Percentiles rank a stretch among this genome's conserved stretches.
Conservation (phyloP, 163 green algal genomes). For the Prototheca wickerhamii region DNA sequence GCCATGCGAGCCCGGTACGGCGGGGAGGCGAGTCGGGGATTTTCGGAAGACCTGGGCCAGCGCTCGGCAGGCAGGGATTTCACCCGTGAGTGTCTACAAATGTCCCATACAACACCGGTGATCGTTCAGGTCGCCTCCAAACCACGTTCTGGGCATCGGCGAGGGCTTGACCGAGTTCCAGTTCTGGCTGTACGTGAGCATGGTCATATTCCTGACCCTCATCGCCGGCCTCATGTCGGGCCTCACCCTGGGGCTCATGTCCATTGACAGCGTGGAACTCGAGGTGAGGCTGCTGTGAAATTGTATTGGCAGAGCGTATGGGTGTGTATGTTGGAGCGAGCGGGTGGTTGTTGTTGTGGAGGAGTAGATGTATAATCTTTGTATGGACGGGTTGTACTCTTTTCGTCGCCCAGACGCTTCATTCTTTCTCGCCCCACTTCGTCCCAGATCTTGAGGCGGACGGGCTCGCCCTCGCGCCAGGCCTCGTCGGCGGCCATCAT, state of each 20-base stretch:
- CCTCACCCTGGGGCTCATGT: slow-evolving; percentile 81
- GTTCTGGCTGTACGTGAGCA: slow-evolving; percentile 5
- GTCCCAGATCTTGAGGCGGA: slow-evolving; percentile 57
- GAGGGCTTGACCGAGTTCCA: background rate
- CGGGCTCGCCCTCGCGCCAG: slow-evolving; percentile 42
- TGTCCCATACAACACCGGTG: no score
- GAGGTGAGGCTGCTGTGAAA: slow-evolving; percentile 43
- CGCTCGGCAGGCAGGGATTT: no score
- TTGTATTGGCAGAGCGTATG: slow-evolving; percentile 1
- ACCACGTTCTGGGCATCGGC: background rate
- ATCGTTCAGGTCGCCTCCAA: no score
- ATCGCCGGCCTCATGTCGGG: slow-evolving; percentile 75
- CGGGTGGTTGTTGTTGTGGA: background rate
- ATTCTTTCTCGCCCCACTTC: background rate
- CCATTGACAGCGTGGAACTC: slow-evolving; percentile 74
- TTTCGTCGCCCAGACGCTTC: background rate
- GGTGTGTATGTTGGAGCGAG: background rate
- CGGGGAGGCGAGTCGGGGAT: no score
- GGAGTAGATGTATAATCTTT: background rate
- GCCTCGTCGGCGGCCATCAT: slow-evolving; percentile 11
- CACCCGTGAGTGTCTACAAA: no score
- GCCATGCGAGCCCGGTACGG: no score
- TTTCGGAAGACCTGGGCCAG: no score
- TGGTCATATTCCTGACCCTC: slow-evolving; percentile 28
- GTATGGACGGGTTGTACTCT: background rate